Base-by-base conservation (phyloP, 2,329 filamentous ascomycete genomes). In the Grosmannia serpens region DNA sequence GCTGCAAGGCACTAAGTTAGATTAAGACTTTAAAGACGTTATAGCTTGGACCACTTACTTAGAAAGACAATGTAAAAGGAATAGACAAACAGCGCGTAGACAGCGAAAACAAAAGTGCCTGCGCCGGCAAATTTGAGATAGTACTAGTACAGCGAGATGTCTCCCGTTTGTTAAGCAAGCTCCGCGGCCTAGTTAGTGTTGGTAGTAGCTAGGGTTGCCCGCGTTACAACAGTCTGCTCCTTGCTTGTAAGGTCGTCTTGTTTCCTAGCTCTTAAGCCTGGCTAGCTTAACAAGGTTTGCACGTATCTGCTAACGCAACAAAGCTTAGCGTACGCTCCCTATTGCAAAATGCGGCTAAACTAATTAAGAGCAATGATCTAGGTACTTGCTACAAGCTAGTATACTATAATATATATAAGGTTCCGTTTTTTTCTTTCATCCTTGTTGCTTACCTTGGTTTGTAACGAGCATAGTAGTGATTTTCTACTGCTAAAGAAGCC, bases 391-490 rank as follows among this genome's bases (percentile, higher is more conserved):
- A 29, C 13, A 24, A 57, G 55, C n/a, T 57, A 46, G 29, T 57
- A n/a, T 31, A 52, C 55, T 57, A 35, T 24, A 13, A 11, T 33
- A 52, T 33, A 52, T 33, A 11, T 33, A n/a, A 52, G 27, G 13
- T n/a, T 51, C 49, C 24, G 17, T 31, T 35, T 6, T 10, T 58
- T 24, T 49, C 13, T 49, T 22, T 27, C 22, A 2, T 33, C 22
- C 8, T 51, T 53, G 9, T 35, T 41, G 13, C 47, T 57, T 64
- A 67, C 69, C 64, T 1, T 69, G 67, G 56, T 76, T 73, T 0
- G 75, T 75, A 3, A 71, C 71, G 3, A 81, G 65, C 1, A 81
- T 58, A 1, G 75, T 71, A 1, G 75, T 77, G 8, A 68, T 67
- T 0, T 69, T 66, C 24, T 67, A 63, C n/a, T 64, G 65, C n/a